Evolutionary conservation across 495 filamentous ascomycete species (phyloP).

Genomic region (Zalerion maritima): DNA sequence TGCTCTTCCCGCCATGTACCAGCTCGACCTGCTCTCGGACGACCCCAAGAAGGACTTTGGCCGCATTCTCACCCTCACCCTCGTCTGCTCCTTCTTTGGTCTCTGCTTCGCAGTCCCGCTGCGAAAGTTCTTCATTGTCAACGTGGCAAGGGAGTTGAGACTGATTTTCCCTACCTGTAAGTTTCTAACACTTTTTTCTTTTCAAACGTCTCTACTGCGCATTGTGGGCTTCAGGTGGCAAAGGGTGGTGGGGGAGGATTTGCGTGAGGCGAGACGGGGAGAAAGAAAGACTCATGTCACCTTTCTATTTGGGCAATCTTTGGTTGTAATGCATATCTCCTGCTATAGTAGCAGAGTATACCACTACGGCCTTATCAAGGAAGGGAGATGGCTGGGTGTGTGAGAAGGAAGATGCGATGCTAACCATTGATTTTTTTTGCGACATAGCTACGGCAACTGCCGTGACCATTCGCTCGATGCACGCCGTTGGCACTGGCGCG

Average conservation of each 20-base stretch:
- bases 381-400: no score
- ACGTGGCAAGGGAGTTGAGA: slow-evolving; percentile 45
- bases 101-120: slow-evolving; percentile 53
- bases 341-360: no score
- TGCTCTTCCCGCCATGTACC: slow-evolving; percentile 50
- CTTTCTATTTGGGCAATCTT: no score
- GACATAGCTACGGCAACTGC: slow-evolving; percentile 42
- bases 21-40: slow-evolving; percentile 32
- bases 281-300: no score
- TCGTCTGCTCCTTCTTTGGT: slow-evolving; percentile 51
- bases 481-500: slow-evolving; percentile 37
- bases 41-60: slow-evolving; percentile 41
- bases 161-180: slow-evolving; percentile 53
- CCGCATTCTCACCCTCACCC: slow-evolving; percentile 44
- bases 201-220: no score
- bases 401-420: no score
- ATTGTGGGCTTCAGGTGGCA: no score
- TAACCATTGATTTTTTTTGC: slow-evolving; percentile 3
- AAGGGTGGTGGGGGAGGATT: no score
- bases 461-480: slow-evolving; percentile 51
- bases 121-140: slow-evolving; percentile 55
- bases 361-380: no score
- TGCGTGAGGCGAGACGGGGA: no score
- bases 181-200: no score
- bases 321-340: no score